These are phyloP conservation scores for Eucalyptus sp. DNA, from an alignment of 345 rosid species.

Conservation along the genomic window DNA sequence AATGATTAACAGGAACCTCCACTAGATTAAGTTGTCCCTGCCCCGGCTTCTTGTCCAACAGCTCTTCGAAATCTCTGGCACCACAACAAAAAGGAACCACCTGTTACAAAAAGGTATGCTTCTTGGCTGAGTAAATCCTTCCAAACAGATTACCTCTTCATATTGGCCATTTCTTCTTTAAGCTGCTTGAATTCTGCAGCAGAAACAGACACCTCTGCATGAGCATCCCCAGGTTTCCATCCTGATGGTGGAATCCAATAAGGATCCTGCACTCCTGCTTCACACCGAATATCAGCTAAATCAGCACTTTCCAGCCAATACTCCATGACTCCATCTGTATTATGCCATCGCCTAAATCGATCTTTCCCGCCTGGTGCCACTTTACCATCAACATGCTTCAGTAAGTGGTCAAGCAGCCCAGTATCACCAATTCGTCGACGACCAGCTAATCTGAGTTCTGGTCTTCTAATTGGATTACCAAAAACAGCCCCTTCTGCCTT, in stretches of 20 bases:
- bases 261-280: constrained; percentile 56
- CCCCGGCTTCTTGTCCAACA: constrained; percentile 33
- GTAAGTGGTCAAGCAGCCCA: constrained; percentile 85
- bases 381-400: constrained; percentile 86
- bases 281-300: constrained; percentile 41
- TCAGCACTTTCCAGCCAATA: constrained; percentile 94
- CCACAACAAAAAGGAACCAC: not conserved
- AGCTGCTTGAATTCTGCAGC: constrained; percentile 5
- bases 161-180: constrained; percentile 1
- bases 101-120: not conserved
- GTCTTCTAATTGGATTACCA: constrained; percentile 55
- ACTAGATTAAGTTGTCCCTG: constrained; percentile 26
- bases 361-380: constrained; percentile 80
- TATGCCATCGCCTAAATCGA: constrained; percentile 78
- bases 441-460: constrained; percentile 44
- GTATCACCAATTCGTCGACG: constrained; percentile 78
- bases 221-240: constrained; percentile 29
- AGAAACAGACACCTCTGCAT: constrained; percentile 23
- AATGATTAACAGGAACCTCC: constrained; percentile 34
- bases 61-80: constrained; percentile 47
- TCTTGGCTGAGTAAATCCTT: not conserved
- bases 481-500: constrained; percentile 67
- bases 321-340: constrained; percentile 70
- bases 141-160: constrained; percentile 13
- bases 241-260: constrained; percentile 50